phyloP scores from a whole-genome alignment of 2,329 filamentous ascomycete genomes.

The Cercospora nicotianae region DNA sequence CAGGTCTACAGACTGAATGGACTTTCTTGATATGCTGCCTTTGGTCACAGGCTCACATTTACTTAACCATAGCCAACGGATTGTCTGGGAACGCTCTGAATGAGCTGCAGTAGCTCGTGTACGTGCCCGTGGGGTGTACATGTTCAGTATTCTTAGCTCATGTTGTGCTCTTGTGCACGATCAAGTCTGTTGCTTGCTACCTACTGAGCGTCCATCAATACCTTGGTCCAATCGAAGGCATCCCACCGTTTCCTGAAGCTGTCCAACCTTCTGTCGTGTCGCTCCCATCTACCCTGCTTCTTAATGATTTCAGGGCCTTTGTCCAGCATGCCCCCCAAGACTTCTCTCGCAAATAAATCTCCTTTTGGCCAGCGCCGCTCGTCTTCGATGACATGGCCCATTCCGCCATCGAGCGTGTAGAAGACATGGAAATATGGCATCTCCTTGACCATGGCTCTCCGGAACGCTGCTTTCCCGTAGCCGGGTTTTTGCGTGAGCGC shows the following conservation, averaged over 20 bases:
- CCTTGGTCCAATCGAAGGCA: constrained; percentile 85
- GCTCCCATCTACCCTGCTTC: constrained; percentile 82
- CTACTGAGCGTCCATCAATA: constrained; percentile 48
- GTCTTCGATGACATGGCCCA: constrained; percentile 92
- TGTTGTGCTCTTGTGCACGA: not conserved
- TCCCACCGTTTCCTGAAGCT: constrained; percentile 82
- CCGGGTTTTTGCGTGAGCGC: constrained; percentile 61
- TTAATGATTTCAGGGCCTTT: constrained; percentile 79
- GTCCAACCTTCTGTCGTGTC: constrained; percentile 67
- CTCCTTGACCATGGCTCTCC: constrained; percentile 81
- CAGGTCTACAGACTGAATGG: not conserved
- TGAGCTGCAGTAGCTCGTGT: not conserved
- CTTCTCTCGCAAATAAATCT: constrained; percentile 88
- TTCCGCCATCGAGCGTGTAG: constrained; percentile 87
- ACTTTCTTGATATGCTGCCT: not conserved
- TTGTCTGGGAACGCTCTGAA: not conserved
- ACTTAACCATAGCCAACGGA: not conserved
- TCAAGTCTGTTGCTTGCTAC: not conserved
- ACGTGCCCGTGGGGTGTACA: not conserved
- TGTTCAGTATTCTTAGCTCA: not conserved
- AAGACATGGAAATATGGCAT: constrained; percentile 99
- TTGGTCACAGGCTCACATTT: not conserved
- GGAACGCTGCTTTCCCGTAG: constrained; percentile 77
- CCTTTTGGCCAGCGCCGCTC: constrained; percentile 80
- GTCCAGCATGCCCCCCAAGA: constrained; percentile 90